Conservation (phyloP, 202 grass and related monocot species). For the Musa balbisiana region DNA sequence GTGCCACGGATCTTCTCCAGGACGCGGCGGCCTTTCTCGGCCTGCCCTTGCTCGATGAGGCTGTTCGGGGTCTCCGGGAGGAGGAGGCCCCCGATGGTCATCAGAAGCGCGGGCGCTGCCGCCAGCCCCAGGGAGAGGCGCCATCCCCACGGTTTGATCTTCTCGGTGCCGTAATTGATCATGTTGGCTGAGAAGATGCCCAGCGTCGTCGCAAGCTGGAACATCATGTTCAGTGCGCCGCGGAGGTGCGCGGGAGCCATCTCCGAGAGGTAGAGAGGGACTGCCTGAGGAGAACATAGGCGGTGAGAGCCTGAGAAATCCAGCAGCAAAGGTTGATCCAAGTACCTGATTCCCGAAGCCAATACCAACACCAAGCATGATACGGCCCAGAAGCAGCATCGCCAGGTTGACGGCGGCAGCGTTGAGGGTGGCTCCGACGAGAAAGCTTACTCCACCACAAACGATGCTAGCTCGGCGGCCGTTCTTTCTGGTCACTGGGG, state of each 20-base stretch:
- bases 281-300: slow-evolving; percentile 27
- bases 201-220: slow-evolving; percentile 80
- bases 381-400: slow-evolving; percentile 74
- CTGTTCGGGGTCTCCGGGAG: slow-evolving; percentile 94
- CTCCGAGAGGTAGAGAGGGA: slow-evolving; percentile 62
- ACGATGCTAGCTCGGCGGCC: slow-evolving; percentile 76
- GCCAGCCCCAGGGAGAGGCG: slow-evolving; percentile 72
- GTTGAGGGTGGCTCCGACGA: slow-evolving; percentile 62
- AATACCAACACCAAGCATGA: slow-evolving; percentile 87
- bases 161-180: slow-evolving; percentile 83
- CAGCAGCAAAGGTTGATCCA: no score
- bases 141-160: slow-evolving; percentile 74
- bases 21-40: slow-evolving; percentile 46
- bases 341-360: slow-evolving; percentile 74
- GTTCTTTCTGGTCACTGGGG: slow-evolving; percentile 61
- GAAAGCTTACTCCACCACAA: slow-evolving; percentile 68
- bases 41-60: slow-evolving; percentile 52
- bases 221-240: slow-evolving; percentile 85
- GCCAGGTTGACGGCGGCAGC: slow-evolving; percentile 48
- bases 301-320: no score
- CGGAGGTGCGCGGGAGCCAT: slow-evolving; percentile 82
- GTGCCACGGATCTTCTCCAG: slow-evolving; percentile 75
- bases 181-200: slow-evolving; percentile 87
- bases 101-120: slow-evolving; percentile 45
- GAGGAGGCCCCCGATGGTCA: slow-evolving; percentile 58